Conservation (phyloP, 1,139 yeast genomes). For the Diutina neorugosa region DNA sequence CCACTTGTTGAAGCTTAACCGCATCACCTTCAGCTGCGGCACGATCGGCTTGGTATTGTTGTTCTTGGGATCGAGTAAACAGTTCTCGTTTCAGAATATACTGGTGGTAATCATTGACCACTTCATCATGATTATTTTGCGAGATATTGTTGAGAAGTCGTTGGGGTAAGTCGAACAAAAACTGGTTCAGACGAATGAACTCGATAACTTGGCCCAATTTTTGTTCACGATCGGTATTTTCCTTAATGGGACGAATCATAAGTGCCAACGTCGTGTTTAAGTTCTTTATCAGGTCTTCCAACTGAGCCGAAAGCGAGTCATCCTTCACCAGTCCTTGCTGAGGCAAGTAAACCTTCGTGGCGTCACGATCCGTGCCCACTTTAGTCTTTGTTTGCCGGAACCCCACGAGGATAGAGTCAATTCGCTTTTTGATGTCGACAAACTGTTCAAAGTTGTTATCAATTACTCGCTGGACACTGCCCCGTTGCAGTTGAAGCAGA, state of each 20-base stretch:
- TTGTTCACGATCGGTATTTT: conserved; percentile 46
- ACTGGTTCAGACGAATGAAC: conserved; percentile 48
- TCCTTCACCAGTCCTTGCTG: conserved; percentile 12
- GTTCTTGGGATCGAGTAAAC: conserved; percentile 6
- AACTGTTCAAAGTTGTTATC: conserved; percentile 66
- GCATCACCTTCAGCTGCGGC: neutral
- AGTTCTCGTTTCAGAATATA: conserved; percentile 28
- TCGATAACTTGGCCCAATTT: conserved; percentile 49
- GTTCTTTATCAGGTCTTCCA: conserved; percentile 34
- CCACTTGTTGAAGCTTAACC: neutral
- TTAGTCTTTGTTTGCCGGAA: conserved; percentile 25
- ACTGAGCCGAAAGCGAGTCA: conserved; percentile 18
- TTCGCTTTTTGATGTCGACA: conserved; percentile 58
- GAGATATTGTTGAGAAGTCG: conserved; percentile 40
- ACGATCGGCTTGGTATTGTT: neutral
- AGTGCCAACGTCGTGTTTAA: conserved; percentile 50
- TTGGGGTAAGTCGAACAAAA: conserved; percentile 64
- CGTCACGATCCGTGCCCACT: conserved; percentile 26
- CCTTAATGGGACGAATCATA: conserved; percentile 65
- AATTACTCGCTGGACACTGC: conserved; percentile 52
- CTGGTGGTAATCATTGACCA: conserved; percentile 56
- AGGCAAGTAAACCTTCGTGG: conserved; percentile 28
- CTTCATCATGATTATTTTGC: conserved; percentile 54
- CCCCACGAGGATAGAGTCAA: conserved; percentile 24
- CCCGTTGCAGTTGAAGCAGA: conserved; percentile 53